A percentile compares a stretch with the other conserved stretches of the same genome.
These are phyloP conservation scores for Trichoderma virens DNA, from an alignment of 495 filamentous ascomycete species.

Conservation along the genomic window DNA sequence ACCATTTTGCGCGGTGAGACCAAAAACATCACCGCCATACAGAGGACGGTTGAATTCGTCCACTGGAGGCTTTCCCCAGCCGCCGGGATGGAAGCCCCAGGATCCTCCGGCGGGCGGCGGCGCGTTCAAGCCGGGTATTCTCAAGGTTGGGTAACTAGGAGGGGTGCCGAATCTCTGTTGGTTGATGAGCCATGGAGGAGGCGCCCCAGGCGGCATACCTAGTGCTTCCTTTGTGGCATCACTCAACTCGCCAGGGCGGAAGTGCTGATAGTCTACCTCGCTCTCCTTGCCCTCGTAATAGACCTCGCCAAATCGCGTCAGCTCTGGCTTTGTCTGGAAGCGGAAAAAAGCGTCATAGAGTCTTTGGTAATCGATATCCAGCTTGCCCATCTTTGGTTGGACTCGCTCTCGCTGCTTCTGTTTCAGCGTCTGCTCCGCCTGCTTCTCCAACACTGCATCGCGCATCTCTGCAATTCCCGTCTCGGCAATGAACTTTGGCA, in stretches of 20 bases:
- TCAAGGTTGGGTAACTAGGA: constrained; percentile 84
- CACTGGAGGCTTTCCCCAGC: constrained; percentile 91
- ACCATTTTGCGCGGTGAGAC: constrained; percentile 56
- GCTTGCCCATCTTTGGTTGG: constrained; percentile 90
- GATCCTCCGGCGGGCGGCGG: constrained; percentile 84
- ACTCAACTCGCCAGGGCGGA: constrained; percentile 83
- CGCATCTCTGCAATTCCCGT: constrained; percentile 98
- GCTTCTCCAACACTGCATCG: constrained; percentile 91
- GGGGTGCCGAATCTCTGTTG: constrained; percentile 90
- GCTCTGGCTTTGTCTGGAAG: constrained; percentile 88
- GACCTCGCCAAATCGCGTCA: constrained; percentile 93
- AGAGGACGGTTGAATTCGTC: constrained; percentile 86
- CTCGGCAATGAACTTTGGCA: constrained; percentile 96
- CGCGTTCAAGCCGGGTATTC: constrained; percentile 92
- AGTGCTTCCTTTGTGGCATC: constrained; percentile 88
- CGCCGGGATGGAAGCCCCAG: constrained; percentile 94
- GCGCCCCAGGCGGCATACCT: constrained; percentile 87
- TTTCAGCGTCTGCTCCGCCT: constrained; percentile 81
- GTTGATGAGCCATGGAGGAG: constrained; percentile 95
- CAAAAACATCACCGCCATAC: constrained; percentile 92
- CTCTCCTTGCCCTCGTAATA: constrained; percentile 99
- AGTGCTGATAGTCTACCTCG: constrained; percentile 85
- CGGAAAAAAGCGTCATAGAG: constrained; percentile 97
- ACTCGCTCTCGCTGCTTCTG: constrained; percentile 94
- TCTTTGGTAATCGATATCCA: constrained; percentile 97